These are phyloP conservation scores for Oleoguttula mirabilis DNA, from an alignment of 495 filamentous ascomycete species.

Conservation along the genomic window DNA sequence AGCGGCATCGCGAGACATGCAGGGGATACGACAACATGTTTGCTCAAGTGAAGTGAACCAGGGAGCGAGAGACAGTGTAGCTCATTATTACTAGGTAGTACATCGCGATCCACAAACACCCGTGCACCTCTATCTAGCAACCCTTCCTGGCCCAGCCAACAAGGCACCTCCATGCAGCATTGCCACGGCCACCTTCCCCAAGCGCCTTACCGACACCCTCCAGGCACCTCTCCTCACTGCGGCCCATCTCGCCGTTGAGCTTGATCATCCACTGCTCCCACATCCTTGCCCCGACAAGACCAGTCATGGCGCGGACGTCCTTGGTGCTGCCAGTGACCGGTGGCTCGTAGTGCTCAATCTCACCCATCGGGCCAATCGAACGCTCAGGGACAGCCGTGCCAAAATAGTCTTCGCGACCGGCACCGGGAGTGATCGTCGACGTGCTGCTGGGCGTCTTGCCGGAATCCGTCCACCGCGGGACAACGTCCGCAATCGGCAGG, in stretches of 20 bases:
- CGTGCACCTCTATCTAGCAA: slow-evolving; percentile 8
- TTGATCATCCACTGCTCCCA: slow-evolving; percentile 96
- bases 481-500: slow-evolving; percentile 66
- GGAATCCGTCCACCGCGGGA: slow-evolving; percentile 40
- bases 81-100: too few species aligned
- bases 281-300: slow-evolving; percentile 74
- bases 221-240: slow-evolving; percentile 47
- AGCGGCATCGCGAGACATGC: too few species aligned
- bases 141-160: slow-evolving; percentile 79
- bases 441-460: slow-evolving; percentile 10
- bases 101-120: too few species aligned
- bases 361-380: slow-evolving; percentile 20
- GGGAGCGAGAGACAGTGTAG: too few species aligned
- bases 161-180: slow-evolving; percentile 75
- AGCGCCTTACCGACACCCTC: slow-evolving; percentile 68
- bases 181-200: slow-evolving; percentile 69
- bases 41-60: too few species aligned
- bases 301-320: slow-evolving; percentile 42
- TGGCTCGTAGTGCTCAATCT: slow-evolving; percentile 14
- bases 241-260: slow-evolving; percentile 71
- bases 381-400: slow-evolving; percentile 3
- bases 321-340: slow-evolving; percentile 15
- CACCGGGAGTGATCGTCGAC: slow-evolving; percentile 9
- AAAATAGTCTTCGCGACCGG: slow-evolving; percentile 3
- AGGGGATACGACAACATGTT: too few species aligned